A percentile compares a stretch with the other conserved stretches of the same genome.
phyloP scores from a whole-genome alignment of 1,284 basidiomycete species.

The Hypsizygus ulmarius region DNA sequence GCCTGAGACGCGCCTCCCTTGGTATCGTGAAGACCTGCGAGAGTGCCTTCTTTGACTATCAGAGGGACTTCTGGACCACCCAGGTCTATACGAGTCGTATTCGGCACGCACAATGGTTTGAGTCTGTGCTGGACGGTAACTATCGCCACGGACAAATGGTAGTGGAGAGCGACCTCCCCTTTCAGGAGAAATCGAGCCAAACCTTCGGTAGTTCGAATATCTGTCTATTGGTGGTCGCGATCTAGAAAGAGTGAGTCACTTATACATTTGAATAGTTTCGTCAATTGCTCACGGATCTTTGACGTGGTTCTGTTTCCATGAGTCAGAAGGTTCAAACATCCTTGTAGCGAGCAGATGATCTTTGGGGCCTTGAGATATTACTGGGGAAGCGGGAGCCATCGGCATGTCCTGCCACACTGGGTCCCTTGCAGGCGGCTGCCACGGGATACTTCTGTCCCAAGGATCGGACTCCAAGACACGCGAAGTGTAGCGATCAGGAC shows the following conservation, averaged over 20 bases:
- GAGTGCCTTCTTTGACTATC: slow-evolving; percentile 11
- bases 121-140: slow-evolving; percentile 41
- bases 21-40: slow-evolving; percentile 8
- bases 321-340: slow-evolving; percentile 68
- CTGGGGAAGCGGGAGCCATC: slow-evolving; percentile 30
- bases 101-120: slow-evolving; percentile 30
- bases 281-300: slow-evolving; percentile 30
- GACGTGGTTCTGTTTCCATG: slow-evolving; percentile 61
- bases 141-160: slow-evolving; percentile 35
- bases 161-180: slow-evolving; percentile 26
- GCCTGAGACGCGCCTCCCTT: slow-evolving; percentile 13
- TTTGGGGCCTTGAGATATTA: slow-evolving; percentile 28
- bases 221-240: slow-evolving; percentile 10
- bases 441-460: slow-evolving; percentile 39
- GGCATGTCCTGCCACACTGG: slow-evolving; percentile 32
- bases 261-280: background rate
- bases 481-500: slow-evolving; percentile 47
- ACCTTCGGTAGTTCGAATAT: slow-evolving; percentile 20
- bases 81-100: slow-evolving; percentile 42
- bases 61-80: slow-evolving; percentile 20
- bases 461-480: slow-evolving; percentile 29
- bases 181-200: slow-evolving; percentile 32
- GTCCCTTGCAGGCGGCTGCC: slow-evolving; percentile 26
- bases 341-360: slow-evolving; percentile 45
- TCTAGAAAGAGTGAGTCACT: slow-evolving; percentile 5